phyloP scores from a whole-genome alignment of 2,329 filamentous ascomycete species.

The Cladosporium sp. region DNA sequence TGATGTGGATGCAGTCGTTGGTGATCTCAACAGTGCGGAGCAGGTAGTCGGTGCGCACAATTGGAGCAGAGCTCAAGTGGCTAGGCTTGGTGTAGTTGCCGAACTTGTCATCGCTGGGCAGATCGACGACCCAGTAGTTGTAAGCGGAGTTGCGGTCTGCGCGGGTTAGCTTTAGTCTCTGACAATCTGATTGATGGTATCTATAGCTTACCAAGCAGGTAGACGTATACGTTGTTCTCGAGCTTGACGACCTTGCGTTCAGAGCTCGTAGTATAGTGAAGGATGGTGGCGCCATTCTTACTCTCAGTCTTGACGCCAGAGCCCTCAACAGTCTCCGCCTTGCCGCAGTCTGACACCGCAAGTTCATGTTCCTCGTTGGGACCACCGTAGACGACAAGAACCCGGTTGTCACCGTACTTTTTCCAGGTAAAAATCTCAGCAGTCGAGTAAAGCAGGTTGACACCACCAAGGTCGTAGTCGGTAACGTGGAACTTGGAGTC shows the following conservation, averaged over 20 bases:
- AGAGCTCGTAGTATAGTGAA: conserved; percentile 54
- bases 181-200: background rate
- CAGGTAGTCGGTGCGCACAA: conserved; percentile 64
- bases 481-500: conserved; percentile 66
- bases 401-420: conserved; percentile 54
- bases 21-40: conserved; percentile 55
- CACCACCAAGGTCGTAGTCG: conserved; percentile 61
- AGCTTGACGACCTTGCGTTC: conserved; percentile 52
- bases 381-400: conserved; percentile 62
- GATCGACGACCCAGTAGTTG: conserved; percentile 63
- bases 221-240: conserved; percentile 48
- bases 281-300: conserved; percentile 43
- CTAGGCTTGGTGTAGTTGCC: conserved; percentile 32
- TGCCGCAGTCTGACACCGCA: conserved; percentile 40
- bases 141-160: conserved; percentile 63
- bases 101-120: conserved; percentile 37
- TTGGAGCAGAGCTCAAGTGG: conserved; percentile 37
- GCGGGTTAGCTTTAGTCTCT: background rate
- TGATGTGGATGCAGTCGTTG: conserved; percentile 56
- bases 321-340: conserved; percentile 39
- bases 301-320: conserved; percentile 32
- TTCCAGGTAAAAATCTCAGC: conserved; percentile 70
- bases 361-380: conserved; percentile 61
- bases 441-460: conserved; percentile 61
- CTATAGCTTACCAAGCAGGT: conserved; percentile 48